Evolutionary conservation across 2,329 filamentous ascomycete species (phyloP).

Genomic region (Elsinoe ampelina): DNA sequence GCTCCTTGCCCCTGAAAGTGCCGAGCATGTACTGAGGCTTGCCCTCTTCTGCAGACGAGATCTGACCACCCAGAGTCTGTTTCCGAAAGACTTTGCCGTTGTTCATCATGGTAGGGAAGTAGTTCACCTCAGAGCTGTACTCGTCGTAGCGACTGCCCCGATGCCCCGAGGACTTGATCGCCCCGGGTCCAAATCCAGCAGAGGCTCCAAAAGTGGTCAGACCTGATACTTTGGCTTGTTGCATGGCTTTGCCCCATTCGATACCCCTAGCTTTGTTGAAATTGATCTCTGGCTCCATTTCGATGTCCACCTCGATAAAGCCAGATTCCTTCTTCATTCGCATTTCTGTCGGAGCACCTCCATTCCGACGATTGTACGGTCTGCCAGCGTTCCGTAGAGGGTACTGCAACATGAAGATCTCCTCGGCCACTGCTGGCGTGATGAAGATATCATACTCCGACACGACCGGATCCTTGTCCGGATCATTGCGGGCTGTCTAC

Average conservation of each 20-base stretch:
- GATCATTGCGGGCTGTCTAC: slow-evolving; percentile 15
- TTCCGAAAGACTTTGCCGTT: slow-evolving; percentile 64
- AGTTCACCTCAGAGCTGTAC: slow-evolving; percentile 34
- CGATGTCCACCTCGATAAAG: slow-evolving; percentile 87
- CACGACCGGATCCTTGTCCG: slow-evolving; percentile 39
- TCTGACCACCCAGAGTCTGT: slow-evolving; percentile 79
- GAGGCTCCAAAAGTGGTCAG: slow-evolving; percentile 39
- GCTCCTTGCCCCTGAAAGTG: slow-evolving; percentile 70
- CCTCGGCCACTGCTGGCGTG: slow-evolving; percentile 57
- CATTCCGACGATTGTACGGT: slow-evolving; percentile 49
- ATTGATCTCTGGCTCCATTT: slow-evolving; percentile 59
- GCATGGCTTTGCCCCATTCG: slow-evolving; percentile 69
- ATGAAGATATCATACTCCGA: slow-evolving; percentile 73
- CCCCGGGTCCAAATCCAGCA: slow-evolving; percentile 32
- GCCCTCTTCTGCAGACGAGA: slow-evolving; percentile 55
- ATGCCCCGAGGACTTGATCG: slow-evolving; percentile 18
- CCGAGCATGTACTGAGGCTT: slow-evolving; percentile 79
- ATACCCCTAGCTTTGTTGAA: slow-evolving; percentile 81
- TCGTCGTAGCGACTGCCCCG: slow-evolving; percentile 33
- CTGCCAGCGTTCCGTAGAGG: slow-evolving; percentile 62
- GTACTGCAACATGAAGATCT: slow-evolving; percentile 73
- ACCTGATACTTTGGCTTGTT: slow-evolving; percentile 35
- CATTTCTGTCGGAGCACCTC: slow-evolving; percentile 57
- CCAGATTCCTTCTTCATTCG: slow-evolving; percentile 75
- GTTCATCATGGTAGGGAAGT: slow-evolving; percentile 59